Conservation (phyloP, 73 alveolate genomes). For the Urostyla sp. region DNA sequence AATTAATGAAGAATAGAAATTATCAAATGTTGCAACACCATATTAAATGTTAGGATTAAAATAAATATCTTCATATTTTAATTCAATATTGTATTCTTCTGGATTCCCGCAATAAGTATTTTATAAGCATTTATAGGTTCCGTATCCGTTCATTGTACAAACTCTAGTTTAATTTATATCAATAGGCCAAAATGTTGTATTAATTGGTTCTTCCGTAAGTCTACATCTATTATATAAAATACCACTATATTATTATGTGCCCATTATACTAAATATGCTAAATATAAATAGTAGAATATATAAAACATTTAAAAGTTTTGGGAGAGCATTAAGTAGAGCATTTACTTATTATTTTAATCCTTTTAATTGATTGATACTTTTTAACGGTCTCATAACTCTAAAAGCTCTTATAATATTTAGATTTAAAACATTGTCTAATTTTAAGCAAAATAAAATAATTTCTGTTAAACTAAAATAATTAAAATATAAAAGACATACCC, state of each 20-base stretch:
- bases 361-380: slow-evolving; percentile 61
- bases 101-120: slow-evolving; percentile 52
- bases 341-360: too few species aligned
- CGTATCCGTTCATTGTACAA: slow-evolving; percentile 27
- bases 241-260: slow-evolving; percentile 55
- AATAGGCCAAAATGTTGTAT: slow-evolving; percentile 34
- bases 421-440: slow-evolving; percentile 44
- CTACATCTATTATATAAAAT: slow-evolving; percentile 55
- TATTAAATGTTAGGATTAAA: background rate
- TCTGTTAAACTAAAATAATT: background rate
- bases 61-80: background rate
- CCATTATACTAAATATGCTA: slow-evolving; percentile 58
- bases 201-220: background rate
- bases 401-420: slow-evolving; percentile 62
- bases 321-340: too few species aligned
- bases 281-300: slow-evolving; percentile 54
- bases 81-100: background rate
- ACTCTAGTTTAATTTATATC: slow-evolving; percentile 15
- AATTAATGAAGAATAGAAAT: slow-evolving; percentile 16
- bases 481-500: slow-evolving; percentile 52
- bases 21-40: slow-evolving; percentile 37
- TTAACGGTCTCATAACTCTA: slow-evolving; percentile 72
- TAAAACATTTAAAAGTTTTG: slow-evolving; percentile 41
- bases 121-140: slow-evolving; percentile 31
- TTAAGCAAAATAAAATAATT: slow-evolving; percentile 67